Base-by-base conservation (phyloP, 805 yeast genomes). In the Lachancea lanzarotensis region DNA sequence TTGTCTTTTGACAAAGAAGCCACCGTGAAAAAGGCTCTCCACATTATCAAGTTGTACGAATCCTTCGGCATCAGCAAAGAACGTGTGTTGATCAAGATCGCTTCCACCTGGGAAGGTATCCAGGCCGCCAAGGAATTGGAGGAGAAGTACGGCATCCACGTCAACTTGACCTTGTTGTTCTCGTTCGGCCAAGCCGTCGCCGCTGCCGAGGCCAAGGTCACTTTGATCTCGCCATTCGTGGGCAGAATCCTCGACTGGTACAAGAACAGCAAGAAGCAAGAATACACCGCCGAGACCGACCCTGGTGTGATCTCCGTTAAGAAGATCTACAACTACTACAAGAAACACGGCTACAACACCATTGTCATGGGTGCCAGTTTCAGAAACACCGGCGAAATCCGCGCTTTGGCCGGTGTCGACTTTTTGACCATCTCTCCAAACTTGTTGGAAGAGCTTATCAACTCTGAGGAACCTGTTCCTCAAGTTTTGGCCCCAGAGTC, bases 361-460 rank as follows among this genome's bases (percentile, higher is more conserved):
- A 90, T 93, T 66, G 98, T 93, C 65, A 93, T 93, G 99, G 99
- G 98, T 72, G 99, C 99, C 49, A 91, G 98, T 49, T 91, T 93
- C 89, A 91, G 99, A 82, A 93, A 90, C 78, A 70, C 74, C 52
- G 96, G 89, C 57, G 98, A 91, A 75, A 87, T 93, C 72, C 84
- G 82, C 71, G 96, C 95, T 59, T 77, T 93, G 60, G 97, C 98
- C 48, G 99, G 99, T 70, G 82, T 87, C 65, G 99, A 93, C 70
- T 89, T 74, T 80, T 77, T 93, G 72, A 93, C 99, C 66, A 89
- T 93, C 62, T 77, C 98, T 59, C 98, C 98, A 67, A 78, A 76
- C 65, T 76, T 93, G 62, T 81, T 93, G 69, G 96, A 91, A 72
- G 84, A 86, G 72, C 79, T 91, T 65, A 67, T 79, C 68, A 82